Percentiles rank a stretch among this genome's conserved stretches.
These are phyloP conservation scores for Aschersonia sp. DNA, from an alignment of 2,329 filamentous ascomycete species.

Conservation along the genomic window DNA sequence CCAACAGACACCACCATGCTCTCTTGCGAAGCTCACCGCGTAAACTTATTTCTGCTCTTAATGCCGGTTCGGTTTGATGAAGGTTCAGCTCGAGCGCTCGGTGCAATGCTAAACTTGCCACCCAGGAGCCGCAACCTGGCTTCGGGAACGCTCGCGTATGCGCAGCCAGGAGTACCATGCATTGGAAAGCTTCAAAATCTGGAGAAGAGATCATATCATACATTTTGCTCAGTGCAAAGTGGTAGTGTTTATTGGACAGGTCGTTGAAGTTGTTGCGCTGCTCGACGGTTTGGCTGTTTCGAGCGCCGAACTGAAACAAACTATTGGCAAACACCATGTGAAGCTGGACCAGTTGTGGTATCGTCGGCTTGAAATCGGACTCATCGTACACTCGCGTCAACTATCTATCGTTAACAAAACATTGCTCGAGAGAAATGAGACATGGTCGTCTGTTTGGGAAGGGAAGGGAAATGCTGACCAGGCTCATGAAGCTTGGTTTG, in stretches of 20 bases:
- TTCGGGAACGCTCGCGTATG: slow-evolving; percentile 70
- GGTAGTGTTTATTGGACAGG: slow-evolving; percentile 63
- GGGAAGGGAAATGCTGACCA: slow-evolving; percentile 32
- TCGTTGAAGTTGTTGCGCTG: slow-evolving; percentile 42
- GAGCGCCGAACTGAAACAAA: slow-evolving; percentile 61
- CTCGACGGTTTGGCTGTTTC: slow-evolving; percentile 45
- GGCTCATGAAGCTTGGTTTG: slow-evolving; percentile 53
- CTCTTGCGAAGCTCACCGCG: slow-evolving; percentile 66
- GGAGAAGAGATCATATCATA: slow-evolving; percentile 48
- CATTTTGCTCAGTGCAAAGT: slow-evolving; percentile 57
- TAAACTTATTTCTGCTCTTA: slow-evolving; percentile 34
- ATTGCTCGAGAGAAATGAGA: neutral
- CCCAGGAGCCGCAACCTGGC: slow-evolving; percentile 58
- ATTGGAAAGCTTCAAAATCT: slow-evolving; percentile 56
- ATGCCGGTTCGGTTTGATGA: slow-evolving; percentile 50
- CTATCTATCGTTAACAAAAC: slow-evolving; percentile 17
- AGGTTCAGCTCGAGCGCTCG: slow-evolving; percentile 63
- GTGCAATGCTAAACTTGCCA: slow-evolving; percentile 49
- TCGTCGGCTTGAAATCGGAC: slow-evolving; percentile 42
- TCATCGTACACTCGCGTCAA: slow-evolving; percentile 58
- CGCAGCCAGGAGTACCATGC: slow-evolving; percentile 54
- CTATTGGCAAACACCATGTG: slow-evolving; percentile 73
- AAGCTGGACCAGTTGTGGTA: slow-evolving; percentile 53
- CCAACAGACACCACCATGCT: slow-evolving; percentile 60
- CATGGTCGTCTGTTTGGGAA: neutral